Conservation (phyloP, 345 rosid genomes). For the Lepidium africanum region DNA sequence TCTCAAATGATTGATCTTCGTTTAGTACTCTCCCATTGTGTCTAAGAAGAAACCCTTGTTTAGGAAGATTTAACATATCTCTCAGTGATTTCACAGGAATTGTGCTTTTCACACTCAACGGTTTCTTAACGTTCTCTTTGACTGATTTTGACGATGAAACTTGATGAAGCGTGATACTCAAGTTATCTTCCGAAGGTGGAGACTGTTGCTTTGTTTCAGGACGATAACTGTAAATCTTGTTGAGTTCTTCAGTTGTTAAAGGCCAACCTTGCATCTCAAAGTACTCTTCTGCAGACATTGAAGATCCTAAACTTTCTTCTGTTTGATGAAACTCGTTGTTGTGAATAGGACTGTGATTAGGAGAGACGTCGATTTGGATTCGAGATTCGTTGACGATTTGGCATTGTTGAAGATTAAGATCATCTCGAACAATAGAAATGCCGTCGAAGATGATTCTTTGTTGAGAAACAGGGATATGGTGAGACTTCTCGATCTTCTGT, state of each 20-base stretch:
- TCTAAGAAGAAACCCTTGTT: conserved; percentile 67
- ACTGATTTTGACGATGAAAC: conserved; percentile 8
- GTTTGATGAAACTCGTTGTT: neutral
- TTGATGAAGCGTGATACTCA: no score
- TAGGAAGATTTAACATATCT: conserved; percentile 35
- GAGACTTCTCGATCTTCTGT: conserved; percentile 53
- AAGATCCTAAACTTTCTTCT: neutral
- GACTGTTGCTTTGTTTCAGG: neutral
- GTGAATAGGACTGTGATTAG: neutral
- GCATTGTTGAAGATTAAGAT: conserved; percentile 36
- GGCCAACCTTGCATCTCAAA: neutral
- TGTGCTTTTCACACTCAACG: no score
- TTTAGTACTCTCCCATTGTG: conserved; percentile 71
- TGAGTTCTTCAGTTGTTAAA: neutral
- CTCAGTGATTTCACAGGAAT: no score
- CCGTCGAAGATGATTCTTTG: conserved; percentile 59
- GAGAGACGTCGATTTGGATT: conserved; percentile 39
- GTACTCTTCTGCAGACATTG: neutral
- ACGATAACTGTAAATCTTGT: neutral
- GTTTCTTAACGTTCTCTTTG: no score
- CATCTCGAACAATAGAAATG: conserved; percentile 35
- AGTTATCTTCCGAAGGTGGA: no score
- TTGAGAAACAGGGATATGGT: conserved; percentile 37
- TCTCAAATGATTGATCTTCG: conserved; percentile 64
- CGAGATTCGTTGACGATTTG: conserved; percentile 44